These are phyloP conservation scores for Paraconiothyrium sp. DNA, from an alignment of 2,329 filamentous ascomycete genomes.

Conservation along the genomic window DNA sequence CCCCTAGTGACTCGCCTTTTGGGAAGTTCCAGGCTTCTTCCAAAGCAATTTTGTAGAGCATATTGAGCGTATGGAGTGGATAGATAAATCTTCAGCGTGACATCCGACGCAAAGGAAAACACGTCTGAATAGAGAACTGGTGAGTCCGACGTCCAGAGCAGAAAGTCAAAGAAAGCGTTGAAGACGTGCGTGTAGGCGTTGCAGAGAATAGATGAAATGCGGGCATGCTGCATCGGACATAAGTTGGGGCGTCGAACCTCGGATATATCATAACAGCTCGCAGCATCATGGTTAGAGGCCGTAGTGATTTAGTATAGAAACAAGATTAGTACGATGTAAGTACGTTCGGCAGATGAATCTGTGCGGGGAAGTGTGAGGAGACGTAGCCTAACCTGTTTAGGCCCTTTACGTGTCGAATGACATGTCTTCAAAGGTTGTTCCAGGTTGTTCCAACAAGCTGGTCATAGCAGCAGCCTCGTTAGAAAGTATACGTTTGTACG, in stretches of 20 bases:
- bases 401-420: too few species aligned
- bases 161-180: too few species aligned
- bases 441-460: too few species aligned
- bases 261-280: background rate
- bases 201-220: too few species aligned
- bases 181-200: too few species aligned
- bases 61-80: background rate
- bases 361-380: constrained; percentile 8
- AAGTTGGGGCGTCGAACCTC: background rate
- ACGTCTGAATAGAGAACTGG: background rate
- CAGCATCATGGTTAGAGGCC: background rate
- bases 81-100: background rate
- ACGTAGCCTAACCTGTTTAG: background rate
- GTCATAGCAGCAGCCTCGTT: too few species aligned
- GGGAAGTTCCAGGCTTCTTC: constrained; percentile 53
- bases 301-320: background rate
- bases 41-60: constrained; percentile 24
- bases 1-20: constrained; percentile 73
- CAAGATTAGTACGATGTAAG: background rate
- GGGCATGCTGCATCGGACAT: too few species aligned
- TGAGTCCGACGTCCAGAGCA: background rate
- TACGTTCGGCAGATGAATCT: constrained; percentile 1
- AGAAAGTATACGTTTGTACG: too few species aligned
- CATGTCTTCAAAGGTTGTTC: too few species aligned
- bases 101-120: too few species aligned